phyloP scores from a whole-genome alignment of 2,329 filamentous ascomycete species.

The Aspergillus jensenii region DNA sequence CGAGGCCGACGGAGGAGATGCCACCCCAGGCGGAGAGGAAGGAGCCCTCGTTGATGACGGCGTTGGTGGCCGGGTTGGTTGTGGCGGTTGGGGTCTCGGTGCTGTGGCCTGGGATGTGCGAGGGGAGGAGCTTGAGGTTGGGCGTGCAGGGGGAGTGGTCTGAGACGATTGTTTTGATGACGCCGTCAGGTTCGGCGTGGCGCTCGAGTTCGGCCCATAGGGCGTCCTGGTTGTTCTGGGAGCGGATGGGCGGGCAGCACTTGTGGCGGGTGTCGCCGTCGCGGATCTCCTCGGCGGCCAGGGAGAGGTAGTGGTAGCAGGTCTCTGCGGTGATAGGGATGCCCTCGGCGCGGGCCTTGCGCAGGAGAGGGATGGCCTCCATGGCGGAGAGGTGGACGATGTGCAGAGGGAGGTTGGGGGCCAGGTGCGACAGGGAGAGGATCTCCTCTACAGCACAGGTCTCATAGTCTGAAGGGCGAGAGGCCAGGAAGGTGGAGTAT shows the following conservation, averaged over 20 bases:
- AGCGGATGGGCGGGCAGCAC: conserved; percentile 90
- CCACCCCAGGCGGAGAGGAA: conserved; percentile 98
- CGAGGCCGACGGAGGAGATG: conserved; percentile 89
- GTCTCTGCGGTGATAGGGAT: conserved; percentile 91
- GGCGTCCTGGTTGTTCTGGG: conserved; percentile 74
- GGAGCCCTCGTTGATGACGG: conserved; percentile 61
- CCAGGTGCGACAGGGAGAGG: conserved; percentile 73
- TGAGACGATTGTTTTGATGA: conserved; percentile 87
- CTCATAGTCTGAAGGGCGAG: conserved; percentile 85
- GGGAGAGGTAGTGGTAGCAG: conserved; percentile 89
- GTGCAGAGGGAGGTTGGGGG: conserved; percentile 81
- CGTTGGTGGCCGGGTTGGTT: neutral
- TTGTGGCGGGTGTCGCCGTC: conserved; percentile 90
- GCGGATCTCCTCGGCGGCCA: conserved; percentile 77
- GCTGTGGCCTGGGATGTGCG: conserved; percentile 58
- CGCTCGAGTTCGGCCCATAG: conserved; percentile 78
- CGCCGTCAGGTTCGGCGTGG: conserved; percentile 61
- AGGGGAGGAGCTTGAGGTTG: conserved; percentile 82
- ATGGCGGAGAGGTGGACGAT: conserved; percentile 93
- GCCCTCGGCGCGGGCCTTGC: conserved; percentile 68
- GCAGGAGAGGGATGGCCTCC: conserved; percentile 79
- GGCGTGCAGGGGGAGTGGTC: conserved; percentile 97
- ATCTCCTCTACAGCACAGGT: conserved; percentile 88
- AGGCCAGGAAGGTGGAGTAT: conserved; percentile 90
- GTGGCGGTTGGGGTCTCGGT: conserved; percentile 16